Base-by-base conservation (phyloP, 768 basidiomycete genomes). In the Lactarius quietus region DNA sequence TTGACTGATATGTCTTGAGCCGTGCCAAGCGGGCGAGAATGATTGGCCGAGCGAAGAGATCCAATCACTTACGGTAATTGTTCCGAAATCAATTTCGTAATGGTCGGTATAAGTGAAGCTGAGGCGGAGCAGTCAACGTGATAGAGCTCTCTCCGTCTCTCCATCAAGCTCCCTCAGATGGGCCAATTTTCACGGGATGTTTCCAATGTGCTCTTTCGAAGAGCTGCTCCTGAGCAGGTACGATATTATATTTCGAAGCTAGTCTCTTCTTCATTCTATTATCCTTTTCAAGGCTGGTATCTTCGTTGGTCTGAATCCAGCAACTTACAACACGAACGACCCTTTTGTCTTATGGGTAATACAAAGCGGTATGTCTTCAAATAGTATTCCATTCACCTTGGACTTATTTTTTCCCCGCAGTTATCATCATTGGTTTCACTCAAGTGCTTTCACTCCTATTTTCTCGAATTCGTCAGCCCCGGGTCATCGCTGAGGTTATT, bases 401-500 rank as follows among this genome's bases (percentile, higher is more conserved):
- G 18, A 20, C 26, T 26, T 28, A 59, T 4, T 54, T 52, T 39
- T 20, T 7, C 10, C 23, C 65, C 69, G n/a, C n/a, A 86, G 89
- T 89, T 57, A 84, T 98, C 69, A 94, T 98, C 78, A 81, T 97
- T 63, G 76, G 76, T 38, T 86, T 94, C 81, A 86, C 87, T 41
- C 91, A 95, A 72, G 64, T 89, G 6, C 84, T 98, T 12, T 81
- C 85, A 0, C 75, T 90, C 23, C 63, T 83, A 58, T 80, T 97
- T 26, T 74, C 78, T 9, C 86, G 82, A 62, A 85, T 96, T 39
- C 86, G 85, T 38, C 95, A 98, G 72, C 96, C 96, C 2, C 82
- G 88, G n/a, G 95, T 98, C 65, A 93, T 97, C 59, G 87, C 94
- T 48, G 95, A 98, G 74, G 89, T 97, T 65, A 84, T 98, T 62